These are phyloP conservation scores for Globisporangium iwayamae DNA, from an alignment of 352 stramenopile genomes.

Conservation along the genomic window DNA sequence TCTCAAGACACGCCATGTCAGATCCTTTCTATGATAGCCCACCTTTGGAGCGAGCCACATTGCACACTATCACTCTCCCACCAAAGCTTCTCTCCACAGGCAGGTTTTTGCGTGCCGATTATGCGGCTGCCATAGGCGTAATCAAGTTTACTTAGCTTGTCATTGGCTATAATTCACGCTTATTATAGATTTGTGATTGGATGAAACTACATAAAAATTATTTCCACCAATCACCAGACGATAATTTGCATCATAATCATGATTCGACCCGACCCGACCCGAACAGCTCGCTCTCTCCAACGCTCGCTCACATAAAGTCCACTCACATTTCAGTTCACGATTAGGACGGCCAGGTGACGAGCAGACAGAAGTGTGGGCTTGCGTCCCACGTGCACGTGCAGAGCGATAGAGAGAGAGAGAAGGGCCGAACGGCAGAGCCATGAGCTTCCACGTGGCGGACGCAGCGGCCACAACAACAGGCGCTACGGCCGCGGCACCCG, in stretches of 20 bases:
- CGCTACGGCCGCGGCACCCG: neutral
- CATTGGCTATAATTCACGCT: too few species aligned
- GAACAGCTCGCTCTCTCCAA: neutral
- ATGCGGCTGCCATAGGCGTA: neutral
- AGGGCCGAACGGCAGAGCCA: neutral
- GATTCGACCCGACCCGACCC: neutral
- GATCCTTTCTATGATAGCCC: too few species aligned
- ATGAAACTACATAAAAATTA: neutral
- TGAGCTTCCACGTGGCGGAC: constrained; percentile 11
- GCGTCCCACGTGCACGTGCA: neutral
- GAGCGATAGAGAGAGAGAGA: neutral
- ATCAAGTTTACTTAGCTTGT: neutral
- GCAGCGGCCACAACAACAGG: neutral
- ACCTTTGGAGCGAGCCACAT: too few species aligned
- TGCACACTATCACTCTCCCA: neutral
- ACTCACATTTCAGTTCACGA: neutral
- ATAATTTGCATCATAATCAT: neutral
- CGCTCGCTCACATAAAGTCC: neutral
- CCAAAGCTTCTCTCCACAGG: neutral
- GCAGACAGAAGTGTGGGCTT: neutral
- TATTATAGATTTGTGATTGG: neutral
- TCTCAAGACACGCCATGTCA: too few species aligned
- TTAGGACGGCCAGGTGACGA: neutral
- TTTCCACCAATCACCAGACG: neutral
- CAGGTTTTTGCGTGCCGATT: neutral